Conservation (phyloP, 2,329 filamentous ascomycete genomes). For the Colletotrichum sp. region DNA sequence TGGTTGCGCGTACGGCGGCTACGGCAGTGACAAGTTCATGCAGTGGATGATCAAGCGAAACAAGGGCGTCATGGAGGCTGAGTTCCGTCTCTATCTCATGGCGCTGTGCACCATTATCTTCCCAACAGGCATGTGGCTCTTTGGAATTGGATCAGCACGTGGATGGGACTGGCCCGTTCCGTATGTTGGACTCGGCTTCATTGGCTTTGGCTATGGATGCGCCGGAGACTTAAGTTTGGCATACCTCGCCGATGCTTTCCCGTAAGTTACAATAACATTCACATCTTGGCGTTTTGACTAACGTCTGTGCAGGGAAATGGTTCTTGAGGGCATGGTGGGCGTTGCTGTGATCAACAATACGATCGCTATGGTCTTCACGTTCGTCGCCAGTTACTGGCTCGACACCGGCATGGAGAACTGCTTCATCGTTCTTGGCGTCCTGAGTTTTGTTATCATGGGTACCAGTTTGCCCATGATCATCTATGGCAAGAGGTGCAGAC, state of each 20-base stretch:
- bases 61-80: conserved; percentile 59
- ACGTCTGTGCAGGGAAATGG: conserved; percentile 43
- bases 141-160: conserved; percentile 55
- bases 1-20: conserved; percentile 63
- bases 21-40: conserved; percentile 60
- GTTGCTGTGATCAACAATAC: conserved; percentile 63
- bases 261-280: conserved; percentile 21
- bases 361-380: conserved; percentile 59
- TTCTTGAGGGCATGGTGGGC: conserved; percentile 63
- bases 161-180: conserved; percentile 58
- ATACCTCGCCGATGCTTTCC: conserved; percentile 61
- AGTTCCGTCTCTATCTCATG: conserved; percentile 58
- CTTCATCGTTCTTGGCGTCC: conserved; percentile 56
- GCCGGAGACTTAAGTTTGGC: conserved; percentile 61
- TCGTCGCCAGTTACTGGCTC: conserved; percentile 54
- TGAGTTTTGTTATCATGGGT: conserved; percentile 56
- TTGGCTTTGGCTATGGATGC: conserved; percentile 65
- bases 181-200: conserved; percentile 61
- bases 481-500: conserved; percentile 54
- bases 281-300: not conserved
- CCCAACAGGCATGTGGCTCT: conserved; percentile 56
- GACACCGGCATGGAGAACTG: conserved; percentile 49
- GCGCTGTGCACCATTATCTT: conserved; percentile 54
- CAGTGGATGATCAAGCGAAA: conserved; percentile 59
- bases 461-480: conserved; percentile 59